Evolutionary conservation across 768 basidiomycete genomes (phyloP), one percentile per base, ranked within the genome.

Genomic region (Xanthoconium purpureum): DNA sequence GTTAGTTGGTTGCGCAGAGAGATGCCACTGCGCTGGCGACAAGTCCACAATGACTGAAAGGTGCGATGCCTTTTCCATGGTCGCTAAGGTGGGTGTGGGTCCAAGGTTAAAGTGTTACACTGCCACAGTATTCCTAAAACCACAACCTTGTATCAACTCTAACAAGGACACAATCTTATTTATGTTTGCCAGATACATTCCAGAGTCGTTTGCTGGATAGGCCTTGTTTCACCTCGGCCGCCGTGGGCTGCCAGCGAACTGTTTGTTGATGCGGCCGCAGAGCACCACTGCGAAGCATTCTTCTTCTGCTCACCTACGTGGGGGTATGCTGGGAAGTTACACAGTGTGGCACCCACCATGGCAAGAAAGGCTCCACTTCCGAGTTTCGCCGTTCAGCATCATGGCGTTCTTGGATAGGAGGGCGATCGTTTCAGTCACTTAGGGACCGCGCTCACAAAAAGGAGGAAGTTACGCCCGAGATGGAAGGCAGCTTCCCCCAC

Each of bases 11-110:
- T 76, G 71, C 1, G 84, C 81, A 29, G 89, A 85, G 52, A 84
- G 76, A 63, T 91, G 83, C 94, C 94, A 96, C 71, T 94, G 90
- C 1, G 84, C 76, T 5, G 92, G 94, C 24, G 89, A 87, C 49
- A 96, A 77, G 77, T 97, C 94, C 56, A 96, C 59, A 55, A 97
- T 82, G 58, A 95, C 83, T 20, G 92, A 88, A 37, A 96, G 79
- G 71, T 94, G 89, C 39, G 78, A 80, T 7, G 79, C 71, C 50
- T 69, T 74, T 51, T 81, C 79, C 80, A 81, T 80, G 54, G 48
- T 24, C 13, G 3, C 20, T 33, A 35, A 42, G 8, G 20, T 9
- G 24, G 24, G 24, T 24, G 24, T 24, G 24, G 4, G 24, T 24
- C 24, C 2, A 24, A 24, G 24, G 24, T 24, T 24, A 24, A 24